Conservation (phyloP, 495 filamentous ascomycete species). For the Podospora comata region DNA sequence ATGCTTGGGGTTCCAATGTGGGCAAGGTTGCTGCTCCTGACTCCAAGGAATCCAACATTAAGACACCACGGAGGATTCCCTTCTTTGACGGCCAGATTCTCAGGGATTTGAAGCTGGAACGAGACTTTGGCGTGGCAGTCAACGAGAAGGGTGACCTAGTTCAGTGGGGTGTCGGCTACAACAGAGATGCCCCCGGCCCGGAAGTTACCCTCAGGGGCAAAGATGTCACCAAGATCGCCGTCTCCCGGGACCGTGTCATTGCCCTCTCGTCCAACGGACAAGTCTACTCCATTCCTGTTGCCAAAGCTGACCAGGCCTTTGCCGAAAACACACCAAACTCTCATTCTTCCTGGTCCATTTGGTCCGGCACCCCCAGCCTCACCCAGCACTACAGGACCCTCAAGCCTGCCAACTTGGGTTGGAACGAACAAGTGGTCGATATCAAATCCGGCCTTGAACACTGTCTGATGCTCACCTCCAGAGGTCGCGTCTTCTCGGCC, state of each 20-base stretch:
- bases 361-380: slow-evolving; percentile 67
- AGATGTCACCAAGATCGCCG: slow-evolving; percentile 63
- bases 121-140: slow-evolving; percentile 82
- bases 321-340: slow-evolving; percentile 52
- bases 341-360: slow-evolving; percentile 59
- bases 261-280: slow-evolving; percentile 72
- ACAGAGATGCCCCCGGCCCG: slow-evolving; percentile 49
- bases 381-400: slow-evolving; percentile 64
- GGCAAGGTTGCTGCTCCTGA: slow-evolving; percentile 81
- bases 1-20: slow-evolving; percentile 89
- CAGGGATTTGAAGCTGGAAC: slow-evolving; percentile 81
- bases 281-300: slow-evolving; percentile 84
- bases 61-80: slow-evolving; percentile 70
- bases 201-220: slow-evolving; percentile 76
- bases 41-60: slow-evolving; percentile 70
- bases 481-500: slow-evolving; percentile 80
- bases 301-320: slow-evolving; percentile 61
- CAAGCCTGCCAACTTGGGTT: slow-evolving; percentile 60
- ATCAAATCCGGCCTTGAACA: slow-evolving; percentile 81
- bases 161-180: slow-evolving; percentile 85
- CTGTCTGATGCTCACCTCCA: slow-evolving; percentile 77
- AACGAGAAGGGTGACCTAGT: slow-evolving; percentile 84
- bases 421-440: slow-evolving; percentile 70
- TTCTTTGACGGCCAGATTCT: slow-evolving; percentile 86
- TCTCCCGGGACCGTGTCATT: slow-evolving; percentile 80